A percentile compares a stretch with the other conserved stretches of the same genome.
Evolutionary conservation across 2,329 filamentous ascomycete genomes (phyloP).

Genomic region (Lomentospora prolificans): DNA sequence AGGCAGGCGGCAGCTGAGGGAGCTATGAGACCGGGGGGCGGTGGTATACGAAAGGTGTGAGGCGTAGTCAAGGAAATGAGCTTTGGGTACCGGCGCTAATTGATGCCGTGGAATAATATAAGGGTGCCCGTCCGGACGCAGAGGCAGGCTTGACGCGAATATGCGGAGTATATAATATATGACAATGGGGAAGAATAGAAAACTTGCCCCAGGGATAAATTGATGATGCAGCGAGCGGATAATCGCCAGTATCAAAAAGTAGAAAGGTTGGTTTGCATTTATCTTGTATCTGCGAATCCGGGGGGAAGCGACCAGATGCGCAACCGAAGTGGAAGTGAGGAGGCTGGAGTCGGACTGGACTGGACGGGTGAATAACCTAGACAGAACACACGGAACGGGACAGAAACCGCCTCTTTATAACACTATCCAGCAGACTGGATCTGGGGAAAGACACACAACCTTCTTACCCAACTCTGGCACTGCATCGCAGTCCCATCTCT

Average conservation of each 20-base stretch:
- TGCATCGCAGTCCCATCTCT: too few species aligned
- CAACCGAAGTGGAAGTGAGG: constrained; percentile 2
- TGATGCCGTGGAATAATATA: background rate
- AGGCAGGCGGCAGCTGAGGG: background rate
- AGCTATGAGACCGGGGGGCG: background rate
- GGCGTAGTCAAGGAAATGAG: constrained; percentile 1
- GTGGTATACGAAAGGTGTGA: background rate
- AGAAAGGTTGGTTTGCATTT: background rate
- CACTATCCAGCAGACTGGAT: constrained; percentile 5
- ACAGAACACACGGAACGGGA: background rate
- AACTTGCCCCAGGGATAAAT: background rate
- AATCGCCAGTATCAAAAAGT: background rate
- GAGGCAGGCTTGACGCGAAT: background rate
- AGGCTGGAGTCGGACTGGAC: background rate
- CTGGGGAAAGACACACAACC: background rate
- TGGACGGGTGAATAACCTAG: background rate
- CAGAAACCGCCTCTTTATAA: background rate
- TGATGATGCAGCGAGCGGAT: background rate
- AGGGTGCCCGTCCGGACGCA: background rate
- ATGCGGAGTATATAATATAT: background rate
- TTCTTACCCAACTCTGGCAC: background rate
- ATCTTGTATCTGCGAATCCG: background rate
- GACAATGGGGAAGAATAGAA: background rate
- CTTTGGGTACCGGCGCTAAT: constrained; percentile 4
- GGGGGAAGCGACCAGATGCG: background rate